Evolutionary conservation across 495 filamentous ascomycete species (phyloP).

Genomic region (Penicillium fimorum): DNA sequence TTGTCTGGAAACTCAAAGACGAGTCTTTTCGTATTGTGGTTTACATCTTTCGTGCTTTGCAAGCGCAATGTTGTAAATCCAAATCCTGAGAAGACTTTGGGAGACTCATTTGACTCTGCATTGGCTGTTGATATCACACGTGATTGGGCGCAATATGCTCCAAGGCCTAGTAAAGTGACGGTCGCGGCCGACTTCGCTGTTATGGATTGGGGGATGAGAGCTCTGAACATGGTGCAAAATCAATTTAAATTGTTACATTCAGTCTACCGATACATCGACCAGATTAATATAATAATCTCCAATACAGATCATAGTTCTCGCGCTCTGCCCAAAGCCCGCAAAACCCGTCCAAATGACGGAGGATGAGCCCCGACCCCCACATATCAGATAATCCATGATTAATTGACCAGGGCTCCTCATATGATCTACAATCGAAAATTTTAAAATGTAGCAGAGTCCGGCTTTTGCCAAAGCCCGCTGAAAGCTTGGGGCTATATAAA

Average conservation of each 20-base stretch:
- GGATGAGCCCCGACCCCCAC: neutral
- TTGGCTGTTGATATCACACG: constrained; percentile 15
- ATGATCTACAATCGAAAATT: neutral
- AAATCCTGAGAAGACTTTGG: constrained; percentile 23
- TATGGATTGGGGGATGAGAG: neutral
- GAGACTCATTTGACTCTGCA: constrained; percentile 26
- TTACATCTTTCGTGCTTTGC: constrained; percentile 54
- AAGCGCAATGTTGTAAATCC: constrained; percentile 30
- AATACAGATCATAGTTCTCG: no score
- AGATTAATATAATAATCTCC: neutral
- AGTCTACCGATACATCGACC: neutral
- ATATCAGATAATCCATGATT: neutral
- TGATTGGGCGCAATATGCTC: constrained; percentile 22
- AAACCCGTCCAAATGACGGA: neutral
- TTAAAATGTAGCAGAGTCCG: no score
- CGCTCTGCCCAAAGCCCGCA: constrained; percentile 5
- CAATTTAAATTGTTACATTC: neutral
- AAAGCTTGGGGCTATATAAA: no score
- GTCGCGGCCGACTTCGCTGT: neutral
- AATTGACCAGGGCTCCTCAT: neutral
- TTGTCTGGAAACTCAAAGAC: constrained; percentile 58
- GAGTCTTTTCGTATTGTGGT: constrained; percentile 64
- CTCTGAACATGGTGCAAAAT: neutral
- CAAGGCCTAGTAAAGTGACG: constrained; percentile 12
- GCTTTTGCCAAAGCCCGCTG: no score